Evolutionary conservation across 441 rosid species (phyloP).

Genomic region (Hura crepitans): DNA sequence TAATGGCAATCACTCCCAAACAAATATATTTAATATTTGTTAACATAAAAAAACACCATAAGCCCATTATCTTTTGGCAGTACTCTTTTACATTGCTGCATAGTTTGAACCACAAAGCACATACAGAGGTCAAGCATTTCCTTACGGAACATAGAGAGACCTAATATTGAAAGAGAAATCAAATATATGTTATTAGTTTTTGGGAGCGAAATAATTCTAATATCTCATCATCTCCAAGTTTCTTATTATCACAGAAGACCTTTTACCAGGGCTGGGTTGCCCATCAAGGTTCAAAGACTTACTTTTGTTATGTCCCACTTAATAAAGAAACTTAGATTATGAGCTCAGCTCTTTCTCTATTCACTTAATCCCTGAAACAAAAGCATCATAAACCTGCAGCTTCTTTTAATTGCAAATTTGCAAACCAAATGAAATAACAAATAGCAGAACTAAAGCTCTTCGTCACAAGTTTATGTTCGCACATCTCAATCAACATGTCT

Average conservation of each 20-base stretch:
- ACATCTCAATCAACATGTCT: background rate
- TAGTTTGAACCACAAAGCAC: background rate
- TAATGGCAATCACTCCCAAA: background rate
- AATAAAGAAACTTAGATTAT: background rate
- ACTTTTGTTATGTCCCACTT: background rate
- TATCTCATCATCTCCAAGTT: background rate
- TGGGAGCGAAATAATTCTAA: background rate
- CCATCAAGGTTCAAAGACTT: background rate
- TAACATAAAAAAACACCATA: background rate
- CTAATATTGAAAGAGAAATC: background rate
- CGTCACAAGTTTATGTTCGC: background rate
- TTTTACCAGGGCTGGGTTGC: background rate
- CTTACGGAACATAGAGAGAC: background rate
- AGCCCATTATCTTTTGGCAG: background rate
- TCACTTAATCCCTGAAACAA: background rate
- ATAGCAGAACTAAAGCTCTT: background rate
- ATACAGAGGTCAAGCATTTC: background rate
- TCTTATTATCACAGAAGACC: background rate
- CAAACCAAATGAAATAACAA: conserved; percentile 4
- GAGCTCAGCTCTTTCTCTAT: background rate
- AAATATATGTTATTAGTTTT: background rate
- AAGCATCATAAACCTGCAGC: background rate
- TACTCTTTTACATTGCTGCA: background rate
- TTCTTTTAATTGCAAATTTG: background rate
- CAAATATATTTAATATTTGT: background rate